Percentiles rank a stretch among this genome's conserved stretches.
These are phyloP conservation scores for Phytophthora ohioensis DNA, from an alignment of 352 stramenopile species.

Conservation along the genomic window DNA sequence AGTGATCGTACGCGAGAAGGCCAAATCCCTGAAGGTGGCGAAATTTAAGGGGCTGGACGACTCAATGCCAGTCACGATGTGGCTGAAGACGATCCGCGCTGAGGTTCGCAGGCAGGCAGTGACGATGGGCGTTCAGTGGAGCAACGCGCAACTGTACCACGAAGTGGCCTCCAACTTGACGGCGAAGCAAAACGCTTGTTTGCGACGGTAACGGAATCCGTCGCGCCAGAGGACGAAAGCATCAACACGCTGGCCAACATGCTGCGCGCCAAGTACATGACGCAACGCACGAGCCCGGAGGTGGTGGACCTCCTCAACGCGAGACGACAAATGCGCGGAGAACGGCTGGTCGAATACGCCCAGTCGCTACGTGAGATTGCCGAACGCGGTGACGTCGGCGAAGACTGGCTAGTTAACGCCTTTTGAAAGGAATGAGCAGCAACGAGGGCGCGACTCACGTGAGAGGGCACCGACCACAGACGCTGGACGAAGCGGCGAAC, in stretches of 20 bases:
- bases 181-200: neutral
- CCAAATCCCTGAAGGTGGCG: neutral
- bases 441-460: too few relatives aligned
- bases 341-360: neutral
- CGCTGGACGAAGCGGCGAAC: too few relatives aligned
- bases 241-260: neutral
- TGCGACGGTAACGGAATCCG: too few relatives aligned
- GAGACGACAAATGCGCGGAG: slow-evolving; percentile 5
- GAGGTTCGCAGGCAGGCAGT: neutral
- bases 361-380: too few relatives aligned
- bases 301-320: slow-evolving; percentile 1
- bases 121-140: slow-evolving; percentile 3
- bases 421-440: too few relatives aligned
- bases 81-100: neutral
- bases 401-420: too few relatives aligned
- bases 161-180: neutral
- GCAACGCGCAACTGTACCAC: slow-evolving; percentile 2
- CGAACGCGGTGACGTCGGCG: too few relatives aligned
- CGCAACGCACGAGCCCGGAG: neutral
- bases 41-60: slow-evolving; percentile 17
- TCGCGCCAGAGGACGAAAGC: too few relatives aligned
- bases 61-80: slow-evolving; percentile 6
- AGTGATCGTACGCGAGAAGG: neutral
- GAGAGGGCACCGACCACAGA: too few relatives aligned
- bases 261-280: slow-evolving; percentile 9